Conservation (phyloP, 176 grass and related monocot species). For the Hordeum marinum region DNA sequence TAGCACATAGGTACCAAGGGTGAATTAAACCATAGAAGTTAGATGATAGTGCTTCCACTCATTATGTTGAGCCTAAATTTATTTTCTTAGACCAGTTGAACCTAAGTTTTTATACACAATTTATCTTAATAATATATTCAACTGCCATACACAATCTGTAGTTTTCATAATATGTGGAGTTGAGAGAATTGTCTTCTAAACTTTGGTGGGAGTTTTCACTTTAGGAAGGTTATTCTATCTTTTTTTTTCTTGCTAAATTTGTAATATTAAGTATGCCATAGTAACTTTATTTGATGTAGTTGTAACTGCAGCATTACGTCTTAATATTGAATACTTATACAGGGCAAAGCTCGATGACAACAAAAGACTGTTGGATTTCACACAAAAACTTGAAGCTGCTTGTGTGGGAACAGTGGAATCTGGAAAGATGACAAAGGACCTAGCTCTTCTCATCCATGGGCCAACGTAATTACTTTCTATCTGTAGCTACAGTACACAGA, state of each 20-base stretch:
- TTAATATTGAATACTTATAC: constrained; percentile 3
- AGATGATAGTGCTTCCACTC: neutral
- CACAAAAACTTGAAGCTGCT: constrained; percentile 55
- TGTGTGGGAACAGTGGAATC: constrained; percentile 66
- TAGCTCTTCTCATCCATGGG: constrained; percentile 65
- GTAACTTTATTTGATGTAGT: neutral
- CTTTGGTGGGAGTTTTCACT: neutral
- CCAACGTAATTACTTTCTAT: constrained; percentile 38
- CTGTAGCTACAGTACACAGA: neutral
- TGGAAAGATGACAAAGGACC: constrained; percentile 89
- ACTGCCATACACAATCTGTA: neutral
- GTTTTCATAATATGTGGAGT: neutral
- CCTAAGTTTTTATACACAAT: neutral
- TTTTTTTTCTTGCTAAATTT: neutral
- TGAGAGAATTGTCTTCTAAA: neutral
- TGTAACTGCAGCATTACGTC: neutral
- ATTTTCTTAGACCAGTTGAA: neutral
- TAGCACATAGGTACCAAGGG: constrained; percentile 56
- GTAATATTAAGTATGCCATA: neutral
- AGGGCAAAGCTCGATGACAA: constrained; percentile 69
- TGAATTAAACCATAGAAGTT: neutral
- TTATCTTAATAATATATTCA: neutral
- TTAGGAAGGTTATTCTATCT: neutral
- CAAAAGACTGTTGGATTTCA: constrained; percentile 47
- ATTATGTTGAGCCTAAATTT: neutral